phyloP scores from a whole-genome alignment of 768 basidiomycete genomes.

The Amylocystis lapponica region DNA sequence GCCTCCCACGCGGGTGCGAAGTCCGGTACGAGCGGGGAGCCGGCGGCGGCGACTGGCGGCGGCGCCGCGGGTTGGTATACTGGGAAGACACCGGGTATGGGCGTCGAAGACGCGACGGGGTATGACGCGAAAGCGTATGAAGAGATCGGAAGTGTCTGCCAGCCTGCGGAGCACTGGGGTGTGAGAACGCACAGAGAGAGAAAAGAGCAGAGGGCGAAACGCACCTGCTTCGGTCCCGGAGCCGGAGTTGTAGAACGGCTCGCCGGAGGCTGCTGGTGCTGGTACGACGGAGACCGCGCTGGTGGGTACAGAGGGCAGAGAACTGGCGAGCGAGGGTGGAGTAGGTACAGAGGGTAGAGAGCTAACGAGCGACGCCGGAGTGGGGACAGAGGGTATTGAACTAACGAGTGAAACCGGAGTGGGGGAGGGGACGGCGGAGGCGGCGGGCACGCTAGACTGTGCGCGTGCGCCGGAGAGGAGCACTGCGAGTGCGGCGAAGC shows the following conservation, averaged over 20 bases:
- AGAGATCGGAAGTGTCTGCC: conserved; percentile 33
- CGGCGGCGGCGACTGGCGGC: conserved; percentile 41
- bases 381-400: too few relatives aligned
- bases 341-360: too few relatives aligned
- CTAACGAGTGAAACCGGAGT: too few relatives aligned
- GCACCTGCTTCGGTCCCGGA: conserved; percentile 21
- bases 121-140: conserved; percentile 49
- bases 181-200: conserved; percentile 1
- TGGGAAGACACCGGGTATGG: conserved; percentile 50
- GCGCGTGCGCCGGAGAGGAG: too few relatives aligned
- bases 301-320: neutral
- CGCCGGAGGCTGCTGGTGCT: conserved; percentile 3
- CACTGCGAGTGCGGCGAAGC: too few relatives aligned
- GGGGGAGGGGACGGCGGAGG: too few relatives aligned
- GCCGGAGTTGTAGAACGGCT: conserved; percentile 16
- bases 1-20: conserved; percentile 25
- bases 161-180: conserved; percentile 8
- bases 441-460: too few relatives aligned
- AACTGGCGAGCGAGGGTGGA: too few relatives aligned
- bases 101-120: conserved; percentile 51
- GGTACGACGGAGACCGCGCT: conserved; percentile 1
- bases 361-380: too few relatives aligned
- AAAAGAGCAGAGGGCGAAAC: conserved; percentile 5
- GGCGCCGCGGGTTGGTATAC: conserved; percentile 50
- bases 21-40: conserved; percentile 36